phyloP scores from a whole-genome alignment of 2,329 filamentous ascomycete species.

The Cladosporium sp. region DNA sequence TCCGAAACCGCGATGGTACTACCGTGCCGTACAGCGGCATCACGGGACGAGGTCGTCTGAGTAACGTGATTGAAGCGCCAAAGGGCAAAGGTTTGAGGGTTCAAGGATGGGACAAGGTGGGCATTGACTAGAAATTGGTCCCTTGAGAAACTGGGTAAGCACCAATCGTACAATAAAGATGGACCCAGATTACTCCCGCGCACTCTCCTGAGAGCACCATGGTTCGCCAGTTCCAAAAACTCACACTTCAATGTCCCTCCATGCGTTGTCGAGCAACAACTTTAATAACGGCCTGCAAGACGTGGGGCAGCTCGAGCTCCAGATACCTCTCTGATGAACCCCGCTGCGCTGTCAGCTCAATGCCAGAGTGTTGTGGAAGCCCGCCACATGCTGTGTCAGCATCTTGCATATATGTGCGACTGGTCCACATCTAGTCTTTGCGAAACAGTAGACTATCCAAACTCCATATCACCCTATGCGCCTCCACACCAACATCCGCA shows the following conservation, averaged over 20 bases:
- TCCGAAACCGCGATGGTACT: conserved; percentile 33
- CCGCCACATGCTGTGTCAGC: conserved; percentile 2
- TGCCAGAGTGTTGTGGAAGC: not conserved
- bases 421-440: not conserved
- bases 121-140: conserved; percentile 32
- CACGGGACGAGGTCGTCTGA: conserved; percentile 33
- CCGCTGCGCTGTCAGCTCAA: not conserved
- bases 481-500: not conserved
- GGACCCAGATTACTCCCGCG: not conserved
- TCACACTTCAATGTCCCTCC: not conserved
- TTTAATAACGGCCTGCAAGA: not conserved
- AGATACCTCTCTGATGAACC: not conserved
- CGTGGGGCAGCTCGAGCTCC: not conserved
- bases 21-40: conserved; percentile 34
- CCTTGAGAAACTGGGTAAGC: not conserved
- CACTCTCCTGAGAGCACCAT: not conserved
- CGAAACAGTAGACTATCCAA: not conserved
- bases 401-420: not conserved
- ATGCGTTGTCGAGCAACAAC: not conserved
- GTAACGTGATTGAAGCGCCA: conserved; percentile 37
- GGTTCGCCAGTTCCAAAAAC: not conserved
- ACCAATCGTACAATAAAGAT: not conserved
- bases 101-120: conserved; percentile 37
- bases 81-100: conserved; percentile 34
- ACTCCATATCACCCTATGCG: not conserved